Evolutionary conservation across 768 basidiomycete species (phyloP).

Genomic region (Trametes cingulata): DNA sequence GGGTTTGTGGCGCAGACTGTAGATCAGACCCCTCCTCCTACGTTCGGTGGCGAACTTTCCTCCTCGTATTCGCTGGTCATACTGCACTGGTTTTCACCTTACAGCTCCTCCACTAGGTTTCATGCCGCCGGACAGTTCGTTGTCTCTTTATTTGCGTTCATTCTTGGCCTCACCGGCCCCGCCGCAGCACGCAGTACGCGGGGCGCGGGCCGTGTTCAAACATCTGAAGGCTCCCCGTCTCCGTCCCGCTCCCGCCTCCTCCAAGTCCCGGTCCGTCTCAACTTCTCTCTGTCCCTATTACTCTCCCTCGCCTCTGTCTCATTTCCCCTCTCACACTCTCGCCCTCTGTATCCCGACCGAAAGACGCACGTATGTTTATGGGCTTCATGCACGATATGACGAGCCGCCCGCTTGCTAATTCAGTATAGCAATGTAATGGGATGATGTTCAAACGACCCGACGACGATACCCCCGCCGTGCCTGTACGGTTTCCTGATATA

Average conservation of each 20-base stretch:
- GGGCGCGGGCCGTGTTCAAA: constrained; percentile 2
- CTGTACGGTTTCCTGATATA: background rate
- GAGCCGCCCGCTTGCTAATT: constrained; percentile 28
- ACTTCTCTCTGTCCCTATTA: constrained; percentile 12
- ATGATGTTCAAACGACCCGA: constrained; percentile 20
- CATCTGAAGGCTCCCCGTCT: background rate
- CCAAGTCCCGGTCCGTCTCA: too few relatives aligned
- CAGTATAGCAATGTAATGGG: constrained; percentile 29
- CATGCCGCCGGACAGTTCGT: constrained; percentile 13
- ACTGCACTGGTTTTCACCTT: background rate
- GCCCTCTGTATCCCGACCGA: constrained; percentile 25
- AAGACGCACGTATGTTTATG: constrained; percentile 32
- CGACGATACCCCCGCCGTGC: background rate
- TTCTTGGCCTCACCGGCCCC: constrained; percentile 21
- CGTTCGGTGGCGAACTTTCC: constrained; percentile 3
- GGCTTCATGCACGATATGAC: constrained; percentile 31
- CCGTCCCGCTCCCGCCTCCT: constrained; percentile 5
- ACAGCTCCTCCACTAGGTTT: background rate
- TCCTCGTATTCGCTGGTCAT: constrained; percentile 3
- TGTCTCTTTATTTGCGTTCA: constrained; percentile 4
- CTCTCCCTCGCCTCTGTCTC: constrained; percentile 18
- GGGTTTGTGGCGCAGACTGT: constrained; percentile 19
- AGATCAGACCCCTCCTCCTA: constrained; percentile 15
- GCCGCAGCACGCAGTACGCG: background rate
- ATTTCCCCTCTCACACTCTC: constrained; percentile 10